These are phyloP conservation scores for Fremontodendron californicum DNA, from an alignment of 345 rosid species.

Conservation along the genomic window DNA sequence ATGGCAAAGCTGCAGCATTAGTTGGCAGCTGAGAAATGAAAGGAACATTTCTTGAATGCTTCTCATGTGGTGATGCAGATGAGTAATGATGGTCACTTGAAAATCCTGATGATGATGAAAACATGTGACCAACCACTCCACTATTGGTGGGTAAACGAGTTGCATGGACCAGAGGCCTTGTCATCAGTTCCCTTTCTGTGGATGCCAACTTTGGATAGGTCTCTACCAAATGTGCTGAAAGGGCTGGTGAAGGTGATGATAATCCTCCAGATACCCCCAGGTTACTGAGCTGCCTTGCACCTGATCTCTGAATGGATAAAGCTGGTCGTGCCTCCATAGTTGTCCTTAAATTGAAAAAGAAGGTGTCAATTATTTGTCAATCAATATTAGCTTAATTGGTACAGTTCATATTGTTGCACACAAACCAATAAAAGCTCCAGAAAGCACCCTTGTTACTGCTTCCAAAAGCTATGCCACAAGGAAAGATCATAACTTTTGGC, in stretches of 20 bases:
- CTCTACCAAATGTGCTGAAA: slow-evolving; percentile 41
- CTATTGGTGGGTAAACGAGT: slow-evolving; percentile 39
- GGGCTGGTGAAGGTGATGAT: slow-evolving; percentile 54
- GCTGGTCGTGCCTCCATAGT: slow-evolving; percentile 59
- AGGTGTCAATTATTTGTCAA: slow-evolving; percentile 8
- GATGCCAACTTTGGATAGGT: slow-evolving; percentile 38
- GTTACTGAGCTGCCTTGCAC: slow-evolving; percentile 49
- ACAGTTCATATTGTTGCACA: not conserved
- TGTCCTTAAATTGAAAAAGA: slow-evolving; percentile 27
- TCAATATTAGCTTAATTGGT: slow-evolving; percentile 3
- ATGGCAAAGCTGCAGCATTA: slow-evolving; percentile 22
- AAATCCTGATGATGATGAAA: slow-evolving; percentile 72
- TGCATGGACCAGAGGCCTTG: slow-evolving; percentile 43
- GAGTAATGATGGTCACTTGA: slow-evolving; percentile 64
- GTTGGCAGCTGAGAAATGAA: slow-evolving; percentile 46
- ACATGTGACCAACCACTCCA: slow-evolving; percentile 61
- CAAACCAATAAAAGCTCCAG: slow-evolving; percentile 19
- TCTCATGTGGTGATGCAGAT: slow-evolving; percentile 43
- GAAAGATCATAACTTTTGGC: slow-evolving; percentile 15
- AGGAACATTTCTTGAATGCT: slow-evolving; percentile 40
- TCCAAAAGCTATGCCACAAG: slow-evolving; percentile 11
- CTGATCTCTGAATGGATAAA: slow-evolving; percentile 50
- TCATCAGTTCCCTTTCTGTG: slow-evolving; percentile 33
- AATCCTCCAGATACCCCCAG: slow-evolving; percentile 44
- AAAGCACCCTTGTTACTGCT: slow-evolving; percentile 15